These are phyloP conservation scores for Dothideomycetes sp. DNA, from an alignment of 2,329 filamentous ascomycete species.

Conservation along the genomic window DNA sequence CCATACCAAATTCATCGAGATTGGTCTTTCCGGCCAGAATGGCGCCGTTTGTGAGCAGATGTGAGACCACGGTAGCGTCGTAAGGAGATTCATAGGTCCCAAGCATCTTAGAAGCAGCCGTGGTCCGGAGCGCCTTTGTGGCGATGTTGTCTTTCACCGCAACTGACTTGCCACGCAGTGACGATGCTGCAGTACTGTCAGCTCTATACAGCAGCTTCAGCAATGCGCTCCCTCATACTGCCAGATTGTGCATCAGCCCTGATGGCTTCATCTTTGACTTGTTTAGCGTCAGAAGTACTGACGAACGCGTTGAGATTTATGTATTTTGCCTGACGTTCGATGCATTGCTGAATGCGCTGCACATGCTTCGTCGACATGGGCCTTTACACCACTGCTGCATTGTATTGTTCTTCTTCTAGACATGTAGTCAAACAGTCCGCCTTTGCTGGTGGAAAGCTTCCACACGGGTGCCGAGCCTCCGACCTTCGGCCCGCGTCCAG, in stretches of 20 bases:
- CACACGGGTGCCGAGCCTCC: too few relatives aligned
- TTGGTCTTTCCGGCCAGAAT: slow-evolving; percentile 71
- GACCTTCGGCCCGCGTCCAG: too few relatives aligned
- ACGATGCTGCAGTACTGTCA: slow-evolving; percentile 3
- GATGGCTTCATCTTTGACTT: slow-evolving; percentile 2
- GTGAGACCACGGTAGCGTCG: slow-evolving; percentile 67
- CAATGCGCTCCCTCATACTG: neutral
- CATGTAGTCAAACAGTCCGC: too few relatives aligned
- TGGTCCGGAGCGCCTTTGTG: slow-evolving; percentile 45
- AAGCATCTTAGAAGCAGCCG: slow-evolving; percentile 72
- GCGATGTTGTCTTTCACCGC: slow-evolving; percentile 43
- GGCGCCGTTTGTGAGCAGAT: slow-evolving; percentile 53
- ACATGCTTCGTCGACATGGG: neutral
- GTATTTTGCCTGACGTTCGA: slow-evolving; percentile 5
- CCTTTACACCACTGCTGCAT: neutral
- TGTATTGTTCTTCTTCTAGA: neutral
- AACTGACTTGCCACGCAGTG: slow-evolving; percentile 25
- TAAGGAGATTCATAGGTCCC: slow-evolving; percentile 60
- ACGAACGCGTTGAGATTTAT: slow-evolving; percentile 8
- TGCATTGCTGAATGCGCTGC: slow-evolving; percentile 4
- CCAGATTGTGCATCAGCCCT: neutral
- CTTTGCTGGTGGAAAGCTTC: too few relatives aligned
- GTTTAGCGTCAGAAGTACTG: slow-evolving; percentile 4
- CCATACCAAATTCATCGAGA: slow-evolving; percentile 95
- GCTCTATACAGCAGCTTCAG: neutral